Evolutionary conservation across 805 yeast species (phyloP).

Genomic region (Candida hungchunana): DNA sequence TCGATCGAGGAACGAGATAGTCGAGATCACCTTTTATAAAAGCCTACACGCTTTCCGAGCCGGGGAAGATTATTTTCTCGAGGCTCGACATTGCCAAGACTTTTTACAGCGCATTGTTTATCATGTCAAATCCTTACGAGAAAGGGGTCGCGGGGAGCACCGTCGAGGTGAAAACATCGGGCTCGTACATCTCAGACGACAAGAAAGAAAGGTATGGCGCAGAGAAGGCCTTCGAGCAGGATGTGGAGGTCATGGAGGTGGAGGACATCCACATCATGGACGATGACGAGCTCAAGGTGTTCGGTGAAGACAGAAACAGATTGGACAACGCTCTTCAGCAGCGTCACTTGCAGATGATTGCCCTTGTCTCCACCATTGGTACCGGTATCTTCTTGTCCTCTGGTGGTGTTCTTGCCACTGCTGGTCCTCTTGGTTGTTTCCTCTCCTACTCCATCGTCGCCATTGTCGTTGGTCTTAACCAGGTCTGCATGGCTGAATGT

Average conservation of each 20-base stretch:
- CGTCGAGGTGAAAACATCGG: no score
- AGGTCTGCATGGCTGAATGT: constrained; percentile 36
- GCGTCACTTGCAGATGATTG: constrained; percentile 42
- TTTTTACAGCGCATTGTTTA: no score
- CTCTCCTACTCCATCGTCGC: constrained; percentile 31
- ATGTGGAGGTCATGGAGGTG: constrained; percentile 14
- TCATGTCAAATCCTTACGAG: no score
- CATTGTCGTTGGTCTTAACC: constrained; percentile 34
- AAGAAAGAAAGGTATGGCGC: constrained; percentile 3
- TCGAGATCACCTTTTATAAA: no score
- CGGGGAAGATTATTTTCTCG: no score
- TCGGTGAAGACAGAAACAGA: constrained; percentile 7
- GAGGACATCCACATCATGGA: constrained; percentile 10
- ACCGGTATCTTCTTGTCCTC: constrained; percentile 37
- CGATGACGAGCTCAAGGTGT: constrained; percentile 8
- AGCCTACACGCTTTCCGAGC: no score
- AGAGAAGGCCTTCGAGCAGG: constrained; percentile 10
- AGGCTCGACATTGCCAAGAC: no score
- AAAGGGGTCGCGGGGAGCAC: no score
- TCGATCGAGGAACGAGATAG: no score
- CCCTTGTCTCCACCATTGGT: constrained; percentile 43
- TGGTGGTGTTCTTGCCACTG: constrained; percentile 33
- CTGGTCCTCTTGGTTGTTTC: constrained; percentile 32
- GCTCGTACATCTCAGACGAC: no score
- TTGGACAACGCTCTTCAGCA: constrained; percentile 17